Base-by-base conservation (phyloP, 1,284 basidiomycete species). In the Takashimella koratensis region DNA sequence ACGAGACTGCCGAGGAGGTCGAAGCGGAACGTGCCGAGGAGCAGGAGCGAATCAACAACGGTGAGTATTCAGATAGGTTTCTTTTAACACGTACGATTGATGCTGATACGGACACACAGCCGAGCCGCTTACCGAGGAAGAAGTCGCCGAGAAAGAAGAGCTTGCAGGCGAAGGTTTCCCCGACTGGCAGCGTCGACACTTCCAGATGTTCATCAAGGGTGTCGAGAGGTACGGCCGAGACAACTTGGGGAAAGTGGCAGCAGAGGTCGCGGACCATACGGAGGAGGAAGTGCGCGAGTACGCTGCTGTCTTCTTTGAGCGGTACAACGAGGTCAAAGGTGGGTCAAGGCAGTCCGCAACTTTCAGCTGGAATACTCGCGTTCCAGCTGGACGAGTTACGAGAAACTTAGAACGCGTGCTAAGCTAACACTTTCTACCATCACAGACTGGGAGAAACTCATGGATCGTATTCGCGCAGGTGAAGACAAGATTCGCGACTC, bases 171-270 rank as follows among this genome's bases (percentile, higher is more conserved):
- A 87, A 53, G 92, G 93, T 13, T 96, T 96, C 77, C 83, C 85
- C 27, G 85, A 87, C 63, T 96, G 94, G 94, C 90, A 86, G 69
- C 82, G 90, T 59, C 83, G 91, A 43, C 93, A 98, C 71, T 98
- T 92, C 80, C 92, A 95, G 67, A 87, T 88, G 63, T 91, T 98
- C 67, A 82, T 97, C 46, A 82, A 84, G 49, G 91, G 86, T 0
- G 78, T 92, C 44, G 95, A 97, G 71, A 83, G 83, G 6, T 86
- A 92, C 70, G 95, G 94, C 51, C 90, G 91, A 30, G 84, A 90
- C 52, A 81, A 85, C 44, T 84, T 84, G 56, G 87, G 88, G 8
- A 77, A 86, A 4, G 56, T 53, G 8, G 86, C 90, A 2, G 80
- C 81, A 2, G 93, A 97, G 70, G 88, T 98, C 58, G 86, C 86